Evolutionary conservation across 202 grass and related monocot genomes (phyloP).

Genomic region (Alloteropsis angusta): DNA sequence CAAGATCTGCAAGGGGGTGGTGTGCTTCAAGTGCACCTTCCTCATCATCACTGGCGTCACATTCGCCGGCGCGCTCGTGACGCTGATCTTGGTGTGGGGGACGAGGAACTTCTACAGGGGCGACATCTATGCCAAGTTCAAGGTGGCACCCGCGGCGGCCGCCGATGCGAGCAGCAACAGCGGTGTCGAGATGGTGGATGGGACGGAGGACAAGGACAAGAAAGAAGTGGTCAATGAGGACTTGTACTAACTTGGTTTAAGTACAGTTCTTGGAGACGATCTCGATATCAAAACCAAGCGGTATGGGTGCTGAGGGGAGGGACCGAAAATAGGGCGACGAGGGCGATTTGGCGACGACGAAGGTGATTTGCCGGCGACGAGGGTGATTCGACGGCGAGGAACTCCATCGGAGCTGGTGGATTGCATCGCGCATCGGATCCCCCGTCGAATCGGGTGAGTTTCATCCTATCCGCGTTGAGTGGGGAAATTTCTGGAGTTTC

Average conservation of each 20-base stretch:
- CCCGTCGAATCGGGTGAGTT: too few species aligned
- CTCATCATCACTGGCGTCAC: conserved; percentile 60
- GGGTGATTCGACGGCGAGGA: too few species aligned
- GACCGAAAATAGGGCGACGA: too few species aligned
- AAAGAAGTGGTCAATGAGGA: neutral
- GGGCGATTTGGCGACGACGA: too few species aligned
- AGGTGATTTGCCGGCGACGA: too few species aligned
- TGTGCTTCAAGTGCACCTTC: conserved; percentile 53
- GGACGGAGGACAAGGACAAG: neutral
- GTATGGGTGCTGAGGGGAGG: too few species aligned
- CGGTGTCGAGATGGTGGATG: neutral
- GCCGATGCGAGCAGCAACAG: neutral
- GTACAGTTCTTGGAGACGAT: neutral
- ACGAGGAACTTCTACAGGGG: conserved; percentile 48
- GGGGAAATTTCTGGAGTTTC: too few species aligned
- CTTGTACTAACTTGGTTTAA: neutral
- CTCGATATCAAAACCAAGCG: too few species aligned
- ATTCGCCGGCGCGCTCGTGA: conserved; percentile 29
- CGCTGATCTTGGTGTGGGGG: conserved; percentile 48
- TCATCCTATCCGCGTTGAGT: too few species aligned
- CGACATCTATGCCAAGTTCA: conserved; percentile 60
- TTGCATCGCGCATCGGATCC: too few species aligned
- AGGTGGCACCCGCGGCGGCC: neutral
- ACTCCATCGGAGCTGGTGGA: too few species aligned
- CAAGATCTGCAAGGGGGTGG: conserved; percentile 52